A percentile compares a stretch with the other conserved stretches of the same genome.
Conservation (phyloP, 306 rosid genomes). For the Hippophae gyantsensis region DNA sequence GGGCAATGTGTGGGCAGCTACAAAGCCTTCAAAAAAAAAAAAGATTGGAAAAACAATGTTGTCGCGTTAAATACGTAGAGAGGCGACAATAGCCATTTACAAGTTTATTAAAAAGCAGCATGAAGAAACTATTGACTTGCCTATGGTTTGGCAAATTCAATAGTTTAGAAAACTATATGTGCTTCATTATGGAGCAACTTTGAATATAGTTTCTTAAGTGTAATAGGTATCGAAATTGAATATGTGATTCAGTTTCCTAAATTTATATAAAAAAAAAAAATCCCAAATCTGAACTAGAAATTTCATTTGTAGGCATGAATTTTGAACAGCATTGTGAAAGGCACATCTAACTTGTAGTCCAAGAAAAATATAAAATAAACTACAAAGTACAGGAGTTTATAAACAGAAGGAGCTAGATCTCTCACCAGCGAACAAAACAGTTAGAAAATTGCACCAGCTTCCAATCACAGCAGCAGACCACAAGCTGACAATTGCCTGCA, state of each 20-base stretch:
- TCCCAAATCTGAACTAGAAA: neutral
- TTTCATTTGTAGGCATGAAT: neutral
- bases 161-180: neutral
- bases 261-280: neutral
- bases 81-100: neutral
- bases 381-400: neutral
- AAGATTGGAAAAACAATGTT: conserved; percentile 11
- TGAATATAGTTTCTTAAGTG: too few relatives aligned
- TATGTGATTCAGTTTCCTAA: too few relatives aligned
- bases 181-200: too few relatives aligned
- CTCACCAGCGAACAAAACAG: conserved; percentile 84
- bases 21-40: conserved; percentile 41
- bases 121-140: too few relatives aligned
- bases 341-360: neutral
- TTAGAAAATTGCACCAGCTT: conserved; percentile 80
- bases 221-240: neutral
- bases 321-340: neutral
- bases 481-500: conserved; percentile 57
- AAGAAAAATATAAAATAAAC: neutral
- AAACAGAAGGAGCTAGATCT: conserved; percentile 4
- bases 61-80: neutral
- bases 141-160: too few relatives aligned
- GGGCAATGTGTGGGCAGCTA: conserved; percentile 82
- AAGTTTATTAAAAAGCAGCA: neutral
- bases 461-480: conserved; percentile 67